Evolutionary conservation across 768 basidiomycete genomes (phyloP).

Genomic region (Tulasnella sp.): DNA sequence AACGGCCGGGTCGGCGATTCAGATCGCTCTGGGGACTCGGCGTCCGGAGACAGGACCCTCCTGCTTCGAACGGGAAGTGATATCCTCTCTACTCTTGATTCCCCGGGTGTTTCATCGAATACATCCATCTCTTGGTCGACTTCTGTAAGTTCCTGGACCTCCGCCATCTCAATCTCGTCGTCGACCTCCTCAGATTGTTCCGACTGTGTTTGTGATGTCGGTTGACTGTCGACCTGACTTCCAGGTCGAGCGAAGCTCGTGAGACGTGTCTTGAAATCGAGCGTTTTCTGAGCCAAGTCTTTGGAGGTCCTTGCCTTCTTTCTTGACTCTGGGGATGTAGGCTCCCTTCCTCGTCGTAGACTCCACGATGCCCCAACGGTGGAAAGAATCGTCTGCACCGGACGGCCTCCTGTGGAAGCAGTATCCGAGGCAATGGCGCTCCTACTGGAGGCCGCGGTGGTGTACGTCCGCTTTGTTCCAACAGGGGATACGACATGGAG

Average conservation of each 20-base stretch:
- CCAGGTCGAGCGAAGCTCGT: slow-evolving; percentile 54
- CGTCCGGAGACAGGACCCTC: not conserved
- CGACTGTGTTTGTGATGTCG: not conserved
- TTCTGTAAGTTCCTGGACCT: slow-evolving; percentile 33
- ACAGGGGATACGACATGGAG: slow-evolving; percentile 18
- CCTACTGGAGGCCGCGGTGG: not conserved
- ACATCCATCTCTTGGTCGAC: slow-evolving; percentile 32
- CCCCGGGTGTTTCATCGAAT: slow-evolving; percentile 24
- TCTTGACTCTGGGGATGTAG: slow-evolving; percentile 17
- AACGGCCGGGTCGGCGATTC: not conserved
- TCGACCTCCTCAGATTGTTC: slow-evolving; percentile 27
- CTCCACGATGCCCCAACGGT: slow-evolving; percentile 43
- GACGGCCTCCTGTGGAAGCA: not conserved
- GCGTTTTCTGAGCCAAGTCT: slow-evolving; percentile 32
- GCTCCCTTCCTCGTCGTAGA: slow-evolving; percentile 35
- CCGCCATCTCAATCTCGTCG: not conserved
- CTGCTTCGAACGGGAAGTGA: not conserved
- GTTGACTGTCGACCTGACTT: slow-evolving; percentile 36
- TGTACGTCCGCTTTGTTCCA: slow-evolving; percentile 10
- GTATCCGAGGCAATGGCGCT: not conserved
- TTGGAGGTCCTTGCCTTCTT: slow-evolving; percentile 24
- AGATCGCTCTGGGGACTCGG: not conserved
- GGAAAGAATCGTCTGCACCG: not conserved
- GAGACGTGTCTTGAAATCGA: slow-evolving; percentile 49
- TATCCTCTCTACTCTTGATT: not conserved